Base-by-base conservation (phyloP, 768 basidiomycete genomes). In the Tephrocybe sp. region DNA sequence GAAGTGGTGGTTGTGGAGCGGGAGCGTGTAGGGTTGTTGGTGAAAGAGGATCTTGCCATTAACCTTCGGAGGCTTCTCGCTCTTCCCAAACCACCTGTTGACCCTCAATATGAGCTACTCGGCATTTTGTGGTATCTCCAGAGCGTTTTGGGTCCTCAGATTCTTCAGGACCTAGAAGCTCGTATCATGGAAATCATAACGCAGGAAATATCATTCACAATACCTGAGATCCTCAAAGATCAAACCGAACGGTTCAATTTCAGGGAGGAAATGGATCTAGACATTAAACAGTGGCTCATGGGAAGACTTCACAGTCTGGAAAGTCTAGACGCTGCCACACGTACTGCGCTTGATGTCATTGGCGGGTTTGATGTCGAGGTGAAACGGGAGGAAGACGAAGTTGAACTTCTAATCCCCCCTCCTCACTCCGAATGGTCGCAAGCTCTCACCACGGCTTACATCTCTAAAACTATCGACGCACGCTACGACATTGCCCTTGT, bases 191-290 rank as follows among this genome's bases (percentile, higher is more conserved):
- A 86, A 54, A 74, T 88, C 48, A 67, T 87, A 48, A 86, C 83
- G 48, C 89, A 92, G 64, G 89, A 92, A 60, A 80, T 83, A 30
- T 85, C 85, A 0, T 91, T 89, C 66, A 81, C 87, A 1, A 85
- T 87, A 53, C 76, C 79, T 7, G 90, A 93, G 53, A 83, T 92
- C 42, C 66, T 91, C 14, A 75, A 78, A 48, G 87, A 89, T 61
- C 80, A 85, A 62, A 79, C 80, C 1, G 71, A 70, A 32, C 75
- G 77, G 33, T 62, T 75, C 47, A 70, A 76, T 38, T 77, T 88
- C 59, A 71, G 70, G 56, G 78, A 83, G 49, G 70, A 66, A 20
- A 63, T 91, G 22, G 84, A 85, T 46, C 82, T 83, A 43, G 80
- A 79, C 2, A 71, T 79, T 5, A 73, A 73, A 41, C 78, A 72